Base-by-base conservation (phyloP, 2,329 filamentous ascomycete species). In the Aspergillus melleus region DNA sequence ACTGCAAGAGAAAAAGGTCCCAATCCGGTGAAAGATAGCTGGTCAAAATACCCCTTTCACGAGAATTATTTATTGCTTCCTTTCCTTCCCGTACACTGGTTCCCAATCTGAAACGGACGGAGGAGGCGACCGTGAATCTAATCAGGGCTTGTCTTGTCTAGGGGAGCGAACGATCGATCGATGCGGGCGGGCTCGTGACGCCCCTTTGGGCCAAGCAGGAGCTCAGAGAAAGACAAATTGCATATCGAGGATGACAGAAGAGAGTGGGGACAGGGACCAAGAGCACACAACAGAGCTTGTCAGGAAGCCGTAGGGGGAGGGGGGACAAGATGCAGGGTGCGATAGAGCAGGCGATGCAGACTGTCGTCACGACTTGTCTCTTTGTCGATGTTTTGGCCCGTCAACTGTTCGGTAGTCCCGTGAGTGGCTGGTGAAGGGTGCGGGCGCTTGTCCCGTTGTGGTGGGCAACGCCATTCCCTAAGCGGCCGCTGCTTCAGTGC, bases 401-500 rank as follows among this genome's bases (percentile, higher is more conserved):
- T 30, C 22, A 36, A 54, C 16, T 54, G 32, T 19, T 47, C 55
- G 61, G 39, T 65, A 58, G 32, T 51, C 57, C 42, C 47, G 50
- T 55, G 55, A 51, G 64, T 68, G 66, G 66, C 62, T 67, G 63
- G 65, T 69, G 62, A 62, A 62, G 59, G 61, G 61, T 58, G 14
- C 61, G 57, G 61, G 57, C 62, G 64, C 64, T 66, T 65, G 63
- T 61, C 62, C 52, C 39, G 70, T 72, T 67, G 70, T 72, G 67
- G 69, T 64, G 70, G 70, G 70, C 70, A 72, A 72, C 70, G 62
- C 60, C 61, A 65, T 62, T 68, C 62, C 60, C 59, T 57, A 55
- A 57, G 24, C 55, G 29, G 39, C 52, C 19, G 36, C 24, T 53
- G 52, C 55, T 58, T 22, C 32, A 24, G 24, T 24, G 24, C 32